Evolutionary conservation across 306 rosid species (phyloP).

Genomic region (Senna siamea): DNA sequence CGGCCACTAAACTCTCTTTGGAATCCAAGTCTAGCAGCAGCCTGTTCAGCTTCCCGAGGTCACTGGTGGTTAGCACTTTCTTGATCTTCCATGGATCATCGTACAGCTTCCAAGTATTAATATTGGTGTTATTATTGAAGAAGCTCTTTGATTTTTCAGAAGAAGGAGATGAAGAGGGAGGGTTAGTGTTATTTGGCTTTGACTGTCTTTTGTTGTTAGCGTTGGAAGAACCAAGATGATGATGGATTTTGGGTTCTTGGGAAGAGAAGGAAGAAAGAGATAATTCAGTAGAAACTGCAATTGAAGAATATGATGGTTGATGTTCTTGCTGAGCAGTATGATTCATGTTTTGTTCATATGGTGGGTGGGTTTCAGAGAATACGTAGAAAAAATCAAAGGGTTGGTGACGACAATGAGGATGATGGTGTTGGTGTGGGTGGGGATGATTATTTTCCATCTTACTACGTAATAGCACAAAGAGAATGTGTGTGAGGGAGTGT

Average conservation of each 20-base stretch:
- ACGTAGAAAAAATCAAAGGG: too few relatives aligned
- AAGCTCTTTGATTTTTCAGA: neutral
- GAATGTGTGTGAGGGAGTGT: too few relatives aligned
- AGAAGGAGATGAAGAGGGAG: neutral
- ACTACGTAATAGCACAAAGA: too few relatives aligned
- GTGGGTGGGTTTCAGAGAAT: too few relatives aligned
- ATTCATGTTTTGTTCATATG: too few relatives aligned
- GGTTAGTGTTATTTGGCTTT: neutral
- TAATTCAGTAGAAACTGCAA: neutral
- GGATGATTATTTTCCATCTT: too few relatives aligned
- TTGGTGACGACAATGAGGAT: too few relatives aligned
- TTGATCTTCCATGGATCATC: conserved; percentile 38
- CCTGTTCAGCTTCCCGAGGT: conserved; percentile 21
- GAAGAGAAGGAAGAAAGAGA: neutral
- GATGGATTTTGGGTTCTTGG: neutral
- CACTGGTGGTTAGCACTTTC: conserved; percentile 29
- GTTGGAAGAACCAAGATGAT: too few relatives aligned
- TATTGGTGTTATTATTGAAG: neutral
- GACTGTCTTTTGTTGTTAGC: neutral
- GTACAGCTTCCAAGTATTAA: conserved; percentile 9
- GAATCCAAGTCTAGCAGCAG: conserved; percentile 2
- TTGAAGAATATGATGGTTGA: neutral
- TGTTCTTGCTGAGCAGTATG: too few relatives aligned
- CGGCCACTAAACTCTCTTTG: neutral
- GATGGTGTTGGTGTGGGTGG: too few relatives aligned